Percentiles rank a stretch among this genome's conserved stretches.
phyloP scores from a whole-genome alignment of 768 basidiomycete genomes.

The Megacollybia marginata region DNA sequence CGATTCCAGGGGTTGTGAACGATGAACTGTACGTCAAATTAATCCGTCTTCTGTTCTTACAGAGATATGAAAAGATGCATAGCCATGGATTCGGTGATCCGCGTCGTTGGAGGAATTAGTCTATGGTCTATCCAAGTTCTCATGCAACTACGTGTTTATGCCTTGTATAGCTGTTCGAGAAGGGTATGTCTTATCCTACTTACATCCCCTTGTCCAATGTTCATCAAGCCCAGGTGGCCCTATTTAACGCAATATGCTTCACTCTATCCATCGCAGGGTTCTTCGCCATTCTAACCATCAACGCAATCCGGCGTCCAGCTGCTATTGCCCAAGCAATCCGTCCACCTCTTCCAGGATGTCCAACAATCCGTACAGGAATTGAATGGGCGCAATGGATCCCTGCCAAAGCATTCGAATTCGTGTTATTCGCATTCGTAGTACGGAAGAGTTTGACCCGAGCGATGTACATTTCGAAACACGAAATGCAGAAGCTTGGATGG shows the following conservation, averaged over 20 bases:
- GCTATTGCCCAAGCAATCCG: slow-evolving; percentile 29
- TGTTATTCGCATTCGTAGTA: slow-evolving; percentile 32
- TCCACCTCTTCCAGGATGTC: slow-evolving; percentile 34
- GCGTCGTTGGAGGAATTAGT: slow-evolving; percentile 34
- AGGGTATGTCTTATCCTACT: slow-evolving; percentile 17
- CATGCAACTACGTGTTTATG: slow-evolving; percentile 40
- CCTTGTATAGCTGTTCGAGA: slow-evolving; percentile 31
- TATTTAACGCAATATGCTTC: slow-evolving; percentile 32
- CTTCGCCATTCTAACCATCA: slow-evolving; percentile 31
- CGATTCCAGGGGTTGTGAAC: slow-evolving; percentile 27
- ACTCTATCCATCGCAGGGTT: slow-evolving; percentile 32
- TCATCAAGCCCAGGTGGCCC: slow-evolving; percentile 21
- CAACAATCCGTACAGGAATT: slow-evolving; percentile 30
- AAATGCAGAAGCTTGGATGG: slow-evolving; percentile 16
- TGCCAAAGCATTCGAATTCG: slow-evolving; percentile 34
- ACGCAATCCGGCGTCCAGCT: slow-evolving; percentile 24
- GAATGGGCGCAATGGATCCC: slow-evolving; percentile 41
- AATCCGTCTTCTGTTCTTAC: background rate
- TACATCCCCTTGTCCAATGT: background rate
- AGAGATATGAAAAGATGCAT: slow-evolving; percentile 25
- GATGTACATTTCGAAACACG: slow-evolving; percentile 13
- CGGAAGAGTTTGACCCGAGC: slow-evolving; percentile 19
- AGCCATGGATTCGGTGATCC: slow-evolving; percentile 34
- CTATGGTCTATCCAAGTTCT: slow-evolving; percentile 43
- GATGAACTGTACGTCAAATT: slow-evolving; percentile 24